Evolutionary conservation across 176 grass and related monocot species (phyloP).

Genomic region (Puya raimondii): DNA sequence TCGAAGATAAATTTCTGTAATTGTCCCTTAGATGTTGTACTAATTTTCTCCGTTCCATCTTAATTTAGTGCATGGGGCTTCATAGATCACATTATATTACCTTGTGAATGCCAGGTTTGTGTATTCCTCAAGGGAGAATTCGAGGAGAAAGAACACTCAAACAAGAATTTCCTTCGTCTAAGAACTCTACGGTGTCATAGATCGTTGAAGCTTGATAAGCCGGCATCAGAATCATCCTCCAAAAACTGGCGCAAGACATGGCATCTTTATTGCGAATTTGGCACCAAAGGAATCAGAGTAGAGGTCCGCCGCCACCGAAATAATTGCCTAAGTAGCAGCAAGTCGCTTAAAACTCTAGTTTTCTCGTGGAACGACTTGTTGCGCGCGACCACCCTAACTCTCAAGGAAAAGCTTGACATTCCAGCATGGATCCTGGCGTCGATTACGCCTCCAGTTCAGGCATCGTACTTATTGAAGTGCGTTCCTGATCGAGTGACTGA

Average conservation of each 20-base stretch:
- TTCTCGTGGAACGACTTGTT: conserved; percentile 76
- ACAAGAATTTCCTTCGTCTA: conserved; percentile 50
- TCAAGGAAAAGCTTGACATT: conserved; percentile 32
- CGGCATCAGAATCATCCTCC: conserved; percentile 30
- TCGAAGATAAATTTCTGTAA: too few species aligned
- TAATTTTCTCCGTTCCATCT: not conserved
- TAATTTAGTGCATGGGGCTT: not conserved
- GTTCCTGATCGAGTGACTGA: conserved; percentile 88
- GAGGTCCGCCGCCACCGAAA: conserved; percentile 36
- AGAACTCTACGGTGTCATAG: conserved; percentile 54
- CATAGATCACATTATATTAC: conserved; percentile 1
- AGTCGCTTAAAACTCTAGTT: conserved; percentile 38
- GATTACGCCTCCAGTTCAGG: conserved; percentile 74
- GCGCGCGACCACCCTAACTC: conserved; percentile 43
- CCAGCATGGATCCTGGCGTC: conserved; percentile 53
- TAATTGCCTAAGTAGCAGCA: conserved; percentile 58
- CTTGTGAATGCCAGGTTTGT: conserved; percentile 41
- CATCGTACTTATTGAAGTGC: conserved; percentile 77
- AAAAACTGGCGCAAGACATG: conserved; percentile 71
- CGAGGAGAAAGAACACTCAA: conserved; percentile 18
- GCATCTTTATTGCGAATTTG: conserved; percentile 81
- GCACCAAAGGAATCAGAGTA: conserved; percentile 51
- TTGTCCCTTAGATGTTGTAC: not conserved
- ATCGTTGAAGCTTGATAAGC: conserved; percentile 62
- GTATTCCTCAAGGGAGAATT: conserved; percentile 82